phyloP scores from a whole-genome alignment of 768 basidiomycete species.

The Galerina marginata region DNA sequence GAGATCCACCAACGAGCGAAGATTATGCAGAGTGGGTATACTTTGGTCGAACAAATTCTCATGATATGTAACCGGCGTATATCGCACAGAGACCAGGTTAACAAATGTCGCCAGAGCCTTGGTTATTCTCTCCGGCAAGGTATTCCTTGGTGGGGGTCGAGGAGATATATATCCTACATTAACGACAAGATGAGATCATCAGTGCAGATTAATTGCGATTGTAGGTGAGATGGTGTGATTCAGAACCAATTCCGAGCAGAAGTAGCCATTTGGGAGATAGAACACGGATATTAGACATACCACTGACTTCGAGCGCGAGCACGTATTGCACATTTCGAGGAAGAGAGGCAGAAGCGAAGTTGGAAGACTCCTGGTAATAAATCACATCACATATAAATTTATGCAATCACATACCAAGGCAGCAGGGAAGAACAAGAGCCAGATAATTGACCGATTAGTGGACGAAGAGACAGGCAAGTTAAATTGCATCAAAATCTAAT shows the following conservation, averaged over 20 bases:
- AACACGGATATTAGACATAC: constrained; percentile 34
- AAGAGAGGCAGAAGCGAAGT: constrained; percentile 45
- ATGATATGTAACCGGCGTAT: constrained; percentile 40
- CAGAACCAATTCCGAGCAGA: not conserved
- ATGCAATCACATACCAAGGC: no score
- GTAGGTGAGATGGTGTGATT: not conserved
- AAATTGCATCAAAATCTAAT: constrained; percentile 1
- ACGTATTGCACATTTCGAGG: constrained; percentile 48
- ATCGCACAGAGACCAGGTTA: constrained; percentile 37
- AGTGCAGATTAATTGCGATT: no score
- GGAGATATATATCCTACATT: constrained; percentile 29
- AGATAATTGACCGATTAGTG: not conserved
- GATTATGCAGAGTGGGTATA: constrained; percentile 29
- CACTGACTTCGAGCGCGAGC: constrained; percentile 47
- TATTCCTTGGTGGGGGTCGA: constrained; percentile 36
- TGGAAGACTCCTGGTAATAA: constrained; percentile 35
- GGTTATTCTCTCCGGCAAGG: constrained; percentile 31
- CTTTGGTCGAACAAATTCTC: constrained; percentile 38
- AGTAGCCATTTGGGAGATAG: constrained; percentile 11
- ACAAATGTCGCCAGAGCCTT: constrained; percentile 34
- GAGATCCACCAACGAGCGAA: constrained; percentile 31
- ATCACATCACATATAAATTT: no score
- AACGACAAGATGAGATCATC: not conserved
- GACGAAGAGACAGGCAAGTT: constrained; percentile 1
- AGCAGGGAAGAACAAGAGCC: not conserved